Conservation (phyloP, 1,284 basidiomycete species). For the Peniophora sp. region DNA sequence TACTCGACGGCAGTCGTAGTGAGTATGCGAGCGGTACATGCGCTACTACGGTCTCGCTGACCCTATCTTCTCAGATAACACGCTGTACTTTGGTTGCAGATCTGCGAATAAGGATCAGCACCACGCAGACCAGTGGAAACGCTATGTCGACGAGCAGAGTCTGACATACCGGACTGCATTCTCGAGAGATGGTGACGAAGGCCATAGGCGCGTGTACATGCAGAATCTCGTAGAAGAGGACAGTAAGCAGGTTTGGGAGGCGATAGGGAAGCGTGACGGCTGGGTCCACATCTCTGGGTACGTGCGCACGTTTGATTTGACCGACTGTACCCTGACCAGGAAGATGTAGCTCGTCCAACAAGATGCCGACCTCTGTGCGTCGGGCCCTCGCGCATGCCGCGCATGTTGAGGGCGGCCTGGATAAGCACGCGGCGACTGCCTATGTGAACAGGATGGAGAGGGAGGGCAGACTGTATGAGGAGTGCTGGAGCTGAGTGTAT, state of each 20-base stretch:
- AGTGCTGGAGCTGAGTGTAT: constrained; percentile 96
- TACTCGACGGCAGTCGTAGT: constrained; percentile 45
- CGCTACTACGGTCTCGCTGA: background rate
- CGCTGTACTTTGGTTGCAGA: constrained; percentile 87
- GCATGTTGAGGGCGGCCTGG: constrained; percentile 43
- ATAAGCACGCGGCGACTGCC: constrained; percentile 48
- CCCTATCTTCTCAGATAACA: constrained; percentile 43
- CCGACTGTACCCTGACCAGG: no score
- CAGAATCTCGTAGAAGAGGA: constrained; percentile 78
- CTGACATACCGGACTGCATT: constrained; percentile 68
- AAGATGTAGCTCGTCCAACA: constrained; percentile 81
- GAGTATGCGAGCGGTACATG: no score
- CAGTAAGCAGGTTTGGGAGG: constrained; percentile 53
- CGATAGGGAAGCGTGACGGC: constrained; percentile 49
- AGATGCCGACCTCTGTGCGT: constrained; percentile 88
- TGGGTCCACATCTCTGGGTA: constrained; percentile 83
- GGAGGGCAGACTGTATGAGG: constrained; percentile 73
- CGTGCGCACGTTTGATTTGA: no score
- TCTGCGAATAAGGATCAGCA: constrained; percentile 73
- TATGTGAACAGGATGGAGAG: constrained; percentile 71
- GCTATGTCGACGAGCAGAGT: constrained; percentile 31
- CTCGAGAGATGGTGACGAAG: constrained; percentile 69
- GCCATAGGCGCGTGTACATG: constrained; percentile 65
- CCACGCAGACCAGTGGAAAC: constrained; percentile 68
- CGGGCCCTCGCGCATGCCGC: constrained; percentile 59